Conservation (phyloP, 257 asterid genomes). For the Coffea eugenioides region DNA sequence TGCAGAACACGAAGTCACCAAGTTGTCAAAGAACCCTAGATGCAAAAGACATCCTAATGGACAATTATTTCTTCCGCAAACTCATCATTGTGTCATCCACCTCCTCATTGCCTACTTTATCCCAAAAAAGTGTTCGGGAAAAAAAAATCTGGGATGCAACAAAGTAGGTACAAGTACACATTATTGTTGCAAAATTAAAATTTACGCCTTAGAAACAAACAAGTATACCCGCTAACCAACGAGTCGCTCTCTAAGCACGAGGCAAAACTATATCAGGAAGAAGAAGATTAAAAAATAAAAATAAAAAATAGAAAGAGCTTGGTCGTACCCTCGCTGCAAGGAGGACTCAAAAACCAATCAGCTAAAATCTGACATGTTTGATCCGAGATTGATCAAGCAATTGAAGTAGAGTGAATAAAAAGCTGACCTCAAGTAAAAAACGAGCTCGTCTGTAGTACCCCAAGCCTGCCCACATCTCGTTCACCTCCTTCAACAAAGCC, state of each 20-base stretch:
- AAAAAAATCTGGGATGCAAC: not conserved
- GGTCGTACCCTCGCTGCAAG: not conserved
- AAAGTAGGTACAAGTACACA: not conserved
- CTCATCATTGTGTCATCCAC: not conserved
- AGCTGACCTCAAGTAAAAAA: slow-evolving; percentile 74
- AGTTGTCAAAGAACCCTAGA: not conserved
- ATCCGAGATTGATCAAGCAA: not conserved
- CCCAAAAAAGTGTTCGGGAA: too few species aligned
- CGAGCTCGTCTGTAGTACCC: slow-evolving; percentile 89
- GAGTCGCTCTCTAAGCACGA: not conserved
- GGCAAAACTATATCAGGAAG: not conserved
- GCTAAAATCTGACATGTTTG: not conserved
- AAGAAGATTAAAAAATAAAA: too few species aligned
- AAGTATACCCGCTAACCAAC: not conserved
- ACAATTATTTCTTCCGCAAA: too few species aligned
- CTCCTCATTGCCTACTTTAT: not conserved
- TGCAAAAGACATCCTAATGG: not conserved
- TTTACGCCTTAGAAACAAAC: not conserved
- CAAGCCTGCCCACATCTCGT: slow-evolving; percentile 98
- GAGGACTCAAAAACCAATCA: not conserved
- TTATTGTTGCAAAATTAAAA: not conserved
- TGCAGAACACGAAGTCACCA: not conserved
- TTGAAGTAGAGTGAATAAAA: slow-evolving; percentile 1
- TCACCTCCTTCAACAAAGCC: slow-evolving; percentile 72
- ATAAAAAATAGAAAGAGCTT: not conserved